These are phyloP conservation scores for Chalaropsis thielavioides DNA, from an alignment of 2,329 filamentous ascomycete species.

Conservation along the genomic window DNA sequence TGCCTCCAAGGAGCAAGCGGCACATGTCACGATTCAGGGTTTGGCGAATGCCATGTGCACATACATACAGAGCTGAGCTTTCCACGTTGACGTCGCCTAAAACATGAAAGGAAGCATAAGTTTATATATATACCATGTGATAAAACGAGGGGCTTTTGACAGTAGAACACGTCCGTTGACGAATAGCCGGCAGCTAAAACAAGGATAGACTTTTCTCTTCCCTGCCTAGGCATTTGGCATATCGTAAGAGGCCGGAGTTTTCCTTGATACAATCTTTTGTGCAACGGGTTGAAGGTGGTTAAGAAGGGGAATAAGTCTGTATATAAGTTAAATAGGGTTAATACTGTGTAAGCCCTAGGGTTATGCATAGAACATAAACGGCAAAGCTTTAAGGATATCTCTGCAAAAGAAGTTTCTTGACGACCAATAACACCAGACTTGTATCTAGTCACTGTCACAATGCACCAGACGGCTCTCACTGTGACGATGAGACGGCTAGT, in stretches of 20 bases:
- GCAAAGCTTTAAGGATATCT: too few species aligned
- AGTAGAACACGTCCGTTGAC: background rate
- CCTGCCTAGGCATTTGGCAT: background rate
- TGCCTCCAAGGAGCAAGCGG: background rate
- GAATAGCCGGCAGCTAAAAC: background rate
- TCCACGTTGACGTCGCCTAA: background rate
- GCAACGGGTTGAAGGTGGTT: too few species aligned
- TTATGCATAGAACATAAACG: background rate
- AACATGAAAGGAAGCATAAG: background rate
- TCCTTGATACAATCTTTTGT: too few species aligned
- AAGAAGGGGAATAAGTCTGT: too few species aligned
- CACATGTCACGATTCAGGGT: background rate
- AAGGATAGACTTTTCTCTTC: background rate
- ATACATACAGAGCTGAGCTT: background rate
- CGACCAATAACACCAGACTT: background rate
- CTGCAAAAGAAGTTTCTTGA: too few species aligned
- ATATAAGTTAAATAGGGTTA: too few species aligned
- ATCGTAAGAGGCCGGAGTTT: too few species aligned
- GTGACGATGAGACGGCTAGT: background rate
- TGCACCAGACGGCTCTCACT: background rate
- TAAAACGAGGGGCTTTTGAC: background rate
- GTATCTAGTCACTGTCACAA: too few species aligned
- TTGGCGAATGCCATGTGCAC: background rate
- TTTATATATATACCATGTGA: background rate
- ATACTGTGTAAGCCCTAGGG: background rate